Evolutionary conservation across 495 filamentous ascomycete genomes (phyloP), one percentile per base, ranked within the genome.

Genomic region (Beverwykella pulmonaria): DNA sequence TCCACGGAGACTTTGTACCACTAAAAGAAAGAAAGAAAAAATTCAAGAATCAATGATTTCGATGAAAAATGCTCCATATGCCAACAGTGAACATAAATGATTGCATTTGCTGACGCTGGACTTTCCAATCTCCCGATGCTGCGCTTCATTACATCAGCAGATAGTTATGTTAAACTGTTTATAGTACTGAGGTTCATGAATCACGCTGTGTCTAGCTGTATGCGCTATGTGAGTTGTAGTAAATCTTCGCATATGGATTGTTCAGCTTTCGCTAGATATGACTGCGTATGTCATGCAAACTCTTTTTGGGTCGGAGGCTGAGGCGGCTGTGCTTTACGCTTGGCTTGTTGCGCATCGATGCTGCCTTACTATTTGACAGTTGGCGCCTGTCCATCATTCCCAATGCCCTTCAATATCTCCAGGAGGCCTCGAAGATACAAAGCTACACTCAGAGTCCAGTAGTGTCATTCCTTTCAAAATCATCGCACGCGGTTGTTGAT

Each of bases 271-370:
- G 29, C 26, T 58, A 9, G 19, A 22, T 41, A 14, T 29, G 26
- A 41, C 30, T 52, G 26, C 6, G 52, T 54, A 44, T 19, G 17
- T 58, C 19, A 32, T 58, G 17, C 29, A 29, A 61, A 49, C 50
- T 7, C 48, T 22, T 44, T 32, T 59, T 22, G 71, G 66, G 73
- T 54, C 73, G 20, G 64, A 71, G 64, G 64, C 69, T 71, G 69
- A 71, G 59, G n/a, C 15, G 25, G 55, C 49, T 48, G 67, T 44
- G 39, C 39, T 44, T 54, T 53, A 44, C 52, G 63, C 69, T 68
- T 67, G 63, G 63, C 68, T 61, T 39, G 48, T 60, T 53, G 32
- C 39, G 30, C 68, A 17, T 65, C 44, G 53, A 56, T 62, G 63
- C 25, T 67, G 57, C 68, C 58, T 63, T 67, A 60, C 34, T 59